Conservation (phyloP, 345 rosid genomes). For the Ricinus communis region DNA sequence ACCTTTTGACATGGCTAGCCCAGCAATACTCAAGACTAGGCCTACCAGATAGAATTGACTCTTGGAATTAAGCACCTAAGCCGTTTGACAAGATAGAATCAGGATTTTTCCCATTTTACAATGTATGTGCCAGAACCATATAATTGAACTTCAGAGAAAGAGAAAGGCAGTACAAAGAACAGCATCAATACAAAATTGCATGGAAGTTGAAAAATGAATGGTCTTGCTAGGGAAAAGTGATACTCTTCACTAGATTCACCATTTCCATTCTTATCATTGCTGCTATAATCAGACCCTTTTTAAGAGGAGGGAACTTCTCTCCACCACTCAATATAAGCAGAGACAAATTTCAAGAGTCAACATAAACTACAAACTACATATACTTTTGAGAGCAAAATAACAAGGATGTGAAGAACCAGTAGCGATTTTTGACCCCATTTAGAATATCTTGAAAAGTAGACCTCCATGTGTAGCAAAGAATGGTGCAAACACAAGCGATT, state of each 20-base stretch:
- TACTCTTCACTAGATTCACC: neutral
- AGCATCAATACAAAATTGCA: too few relatives aligned
- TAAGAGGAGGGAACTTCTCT: neutral
- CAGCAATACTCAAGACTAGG: too few relatives aligned
- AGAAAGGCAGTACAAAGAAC: too few relatives aligned
- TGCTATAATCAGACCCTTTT: neutral
- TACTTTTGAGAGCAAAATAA: neutral
- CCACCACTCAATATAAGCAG: conserved; percentile 3
- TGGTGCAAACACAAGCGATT: conserved; percentile 94
- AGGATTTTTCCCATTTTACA: too few relatives aligned
- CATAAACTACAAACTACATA: conserved; percentile 17
- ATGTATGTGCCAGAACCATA: too few relatives aligned
- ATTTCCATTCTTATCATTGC: neutral
- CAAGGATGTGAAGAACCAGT: neutral
- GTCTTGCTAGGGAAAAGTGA: too few relatives aligned
- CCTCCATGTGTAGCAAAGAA: conserved; percentile 97
- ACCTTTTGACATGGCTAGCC: too few relatives aligned
- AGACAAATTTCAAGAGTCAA: conserved; percentile 6
- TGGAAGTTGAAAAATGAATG: too few relatives aligned
- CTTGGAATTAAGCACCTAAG: too few relatives aligned
- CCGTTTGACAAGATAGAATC: too few relatives aligned
- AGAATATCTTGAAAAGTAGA: conserved; percentile 76
- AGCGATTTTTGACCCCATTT: conserved; percentile 2
- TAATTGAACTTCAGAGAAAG: too few relatives aligned
- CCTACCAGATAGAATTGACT: too few relatives aligned